phyloP scores from a whole-genome alignment of 257 asterid genomes.

The Lantana camara region DNA sequence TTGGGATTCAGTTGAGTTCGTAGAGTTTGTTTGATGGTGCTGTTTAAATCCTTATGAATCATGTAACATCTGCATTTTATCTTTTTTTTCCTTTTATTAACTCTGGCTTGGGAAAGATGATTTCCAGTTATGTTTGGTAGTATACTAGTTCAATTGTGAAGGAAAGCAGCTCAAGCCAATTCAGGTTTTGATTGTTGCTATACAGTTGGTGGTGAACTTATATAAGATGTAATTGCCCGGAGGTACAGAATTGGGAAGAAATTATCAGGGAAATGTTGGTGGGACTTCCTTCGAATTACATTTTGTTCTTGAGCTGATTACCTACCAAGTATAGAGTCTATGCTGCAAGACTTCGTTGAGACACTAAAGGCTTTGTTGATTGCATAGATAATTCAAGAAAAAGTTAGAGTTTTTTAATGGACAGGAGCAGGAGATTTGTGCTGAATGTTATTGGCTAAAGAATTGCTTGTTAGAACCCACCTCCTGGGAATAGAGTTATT shows the following conservation, averaged over 20 bases:
- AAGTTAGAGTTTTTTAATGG: no score
- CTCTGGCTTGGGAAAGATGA: background rate
- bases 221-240: no score
- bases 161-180: background rate
- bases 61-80: background rate
- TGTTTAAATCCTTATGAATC: background rate
- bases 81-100: background rate
- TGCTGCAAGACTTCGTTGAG: background rate
- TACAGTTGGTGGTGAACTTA: no score
- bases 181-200: background rate
- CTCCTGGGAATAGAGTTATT: no score
- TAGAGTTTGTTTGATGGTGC: no score
- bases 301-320: background rate
- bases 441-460: no score
- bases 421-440: no score
- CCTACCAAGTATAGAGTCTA: background rate
- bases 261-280: background rate
- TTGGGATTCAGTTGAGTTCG: background rate
- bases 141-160: background rate
- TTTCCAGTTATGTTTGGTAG: background rate
- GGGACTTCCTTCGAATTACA: background rate
- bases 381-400: background rate
- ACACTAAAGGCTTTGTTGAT: background rate
- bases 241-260: no score
- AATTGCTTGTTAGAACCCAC: no score